These are phyloP conservation scores for Amanita subjunquillea DNA, from an alignment of 768 basidiomycete genomes.

Conservation along the genomic window DNA sequence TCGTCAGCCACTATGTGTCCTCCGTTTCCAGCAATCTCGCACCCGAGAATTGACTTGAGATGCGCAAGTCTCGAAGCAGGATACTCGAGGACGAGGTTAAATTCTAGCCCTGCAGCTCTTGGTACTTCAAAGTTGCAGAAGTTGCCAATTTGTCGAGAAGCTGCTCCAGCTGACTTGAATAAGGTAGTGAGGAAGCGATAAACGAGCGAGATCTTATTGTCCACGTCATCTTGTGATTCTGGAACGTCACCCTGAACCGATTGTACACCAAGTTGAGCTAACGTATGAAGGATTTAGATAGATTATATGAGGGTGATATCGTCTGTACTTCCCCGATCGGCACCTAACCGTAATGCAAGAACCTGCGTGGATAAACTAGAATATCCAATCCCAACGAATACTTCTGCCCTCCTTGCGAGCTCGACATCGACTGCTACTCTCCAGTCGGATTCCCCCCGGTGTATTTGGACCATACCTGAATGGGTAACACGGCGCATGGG, in stretches of 20 bases:
- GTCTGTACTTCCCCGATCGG: slow-evolving; percentile 20
- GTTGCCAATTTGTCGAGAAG: slow-evolving; percentile 1
- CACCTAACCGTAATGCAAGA: slow-evolving; percentile 30
- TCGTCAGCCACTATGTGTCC: not conserved
- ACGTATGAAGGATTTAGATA: not conserved
- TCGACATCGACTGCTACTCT: slow-evolving; percentile 35
- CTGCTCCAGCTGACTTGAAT: not conserved
- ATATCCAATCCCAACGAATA: slow-evolving; percentile 38
- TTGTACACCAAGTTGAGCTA: not conserved
- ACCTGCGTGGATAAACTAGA: slow-evolving; percentile 37
- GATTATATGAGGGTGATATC: slow-evolving; percentile 26
- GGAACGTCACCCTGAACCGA: not conserved
- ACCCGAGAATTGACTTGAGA: slow-evolving; percentile 2
- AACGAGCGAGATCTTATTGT: not conserved
- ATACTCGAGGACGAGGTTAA: not conserved
- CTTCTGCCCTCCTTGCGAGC: slow-evolving; percentile 29
- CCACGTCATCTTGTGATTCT: not conserved
- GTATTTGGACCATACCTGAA: slow-evolving; percentile 25
- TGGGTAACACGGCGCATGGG: slow-evolving; percentile 33
- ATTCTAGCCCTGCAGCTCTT: not conserved
- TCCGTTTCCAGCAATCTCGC: slow-evolving; percentile 4
- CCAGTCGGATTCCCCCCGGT: slow-evolving; percentile 31
- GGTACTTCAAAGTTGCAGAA: not conserved
- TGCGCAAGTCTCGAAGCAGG: not conserved
- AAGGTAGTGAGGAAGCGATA: not conserved